Percentiles rank a stretch among this genome's conserved stretches.
These are phyloP conservation scores for Rhizophlyctis rosea DNA, from an alignment of 192 early-diverging fungal genomes.

Conservation along the genomic window DNA sequence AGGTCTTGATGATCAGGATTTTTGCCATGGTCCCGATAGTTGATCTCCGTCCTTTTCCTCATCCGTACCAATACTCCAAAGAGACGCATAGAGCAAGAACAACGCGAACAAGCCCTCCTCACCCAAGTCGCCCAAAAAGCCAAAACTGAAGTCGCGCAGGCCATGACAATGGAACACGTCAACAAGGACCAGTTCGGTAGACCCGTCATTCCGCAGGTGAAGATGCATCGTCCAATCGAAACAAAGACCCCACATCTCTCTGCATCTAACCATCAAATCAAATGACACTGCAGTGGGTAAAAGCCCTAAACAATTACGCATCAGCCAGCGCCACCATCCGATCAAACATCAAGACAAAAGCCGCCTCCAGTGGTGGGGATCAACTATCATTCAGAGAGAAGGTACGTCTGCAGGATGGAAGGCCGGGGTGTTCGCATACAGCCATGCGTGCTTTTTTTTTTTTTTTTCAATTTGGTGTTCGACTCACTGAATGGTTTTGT, in stretches of 20 bases:
- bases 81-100: not conserved
- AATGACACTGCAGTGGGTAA: too few species aligned
- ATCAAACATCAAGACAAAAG: not conserved
- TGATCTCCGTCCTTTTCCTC: too few species aligned
- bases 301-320: not conserved
- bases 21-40: too few species aligned
- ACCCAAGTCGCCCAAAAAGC: not conserved
- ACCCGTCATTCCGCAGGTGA: not conserved
- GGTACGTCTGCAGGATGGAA: not conserved
- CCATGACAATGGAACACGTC: not conserved
- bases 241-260: too few species aligned
- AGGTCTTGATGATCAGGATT: too few species aligned
- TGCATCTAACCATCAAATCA: too few species aligned
- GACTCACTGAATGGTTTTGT: too few species aligned
- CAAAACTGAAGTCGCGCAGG: not conserved
- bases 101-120: not conserved
- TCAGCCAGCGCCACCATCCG: not conserved
- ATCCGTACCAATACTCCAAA: not conserved
- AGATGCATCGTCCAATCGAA: too few species aligned
- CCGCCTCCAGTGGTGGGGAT: not conserved
- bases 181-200: not conserved
- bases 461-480: too few species aligned
- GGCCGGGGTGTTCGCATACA: too few species aligned
- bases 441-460: too few species aligned
- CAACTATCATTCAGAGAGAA: not conserved